A percentile compares a stretch with the other conserved stretches of the same genome.
phyloP scores from a whole-genome alignment of 1,284 basidiomycete genomes.

The Ceratobasidium sp. region DNA sequence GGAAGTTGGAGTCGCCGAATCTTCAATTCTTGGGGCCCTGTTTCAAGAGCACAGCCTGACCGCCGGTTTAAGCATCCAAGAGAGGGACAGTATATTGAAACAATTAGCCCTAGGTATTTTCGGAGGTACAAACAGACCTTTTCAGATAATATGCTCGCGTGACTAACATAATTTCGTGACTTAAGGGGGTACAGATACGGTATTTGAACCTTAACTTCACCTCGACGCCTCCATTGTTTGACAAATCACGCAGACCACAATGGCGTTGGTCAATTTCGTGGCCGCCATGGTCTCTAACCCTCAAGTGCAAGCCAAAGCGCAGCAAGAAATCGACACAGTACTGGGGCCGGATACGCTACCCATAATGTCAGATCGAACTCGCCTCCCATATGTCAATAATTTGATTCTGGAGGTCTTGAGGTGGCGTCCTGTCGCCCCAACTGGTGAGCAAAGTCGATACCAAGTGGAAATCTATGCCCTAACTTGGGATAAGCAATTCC shows the following conservation, averaged over 20 bases:
- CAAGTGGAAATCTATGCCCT: background rate
- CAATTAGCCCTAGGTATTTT: conserved; percentile 13
- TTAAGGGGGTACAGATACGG: conserved; percentile 23
- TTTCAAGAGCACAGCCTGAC: conserved; percentile 11
- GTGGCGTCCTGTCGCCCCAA: conserved; percentile 22
- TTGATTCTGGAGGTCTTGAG: conserved; percentile 25
- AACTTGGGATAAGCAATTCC: background rate
- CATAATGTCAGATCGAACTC: conserved; percentile 46
- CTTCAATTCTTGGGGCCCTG: conserved; percentile 7
- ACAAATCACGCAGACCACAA: background rate
- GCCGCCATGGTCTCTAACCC: conserved; percentile 49
- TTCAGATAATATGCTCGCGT: background rate
- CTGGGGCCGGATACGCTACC: conserved; percentile 50
- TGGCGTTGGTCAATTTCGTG: conserved; percentile 32
- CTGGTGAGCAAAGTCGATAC: background rate
- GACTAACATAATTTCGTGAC: background rate
- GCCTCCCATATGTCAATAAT: conserved; percentile 49
- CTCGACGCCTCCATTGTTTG: background rate
- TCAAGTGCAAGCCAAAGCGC: conserved; percentile 49
- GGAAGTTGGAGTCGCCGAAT: background rate
- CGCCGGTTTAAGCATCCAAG: background rate
- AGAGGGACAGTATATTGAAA: conserved; percentile 1
- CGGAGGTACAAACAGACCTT: background rate
- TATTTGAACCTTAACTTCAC: background rate
- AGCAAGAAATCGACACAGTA: conserved; percentile 51